Percentiles rank a stretch among this genome's conserved stretches.
phyloP scores from a whole-genome alignment of 2,329 filamentous ascomycete species.

The Arthrobotrys megalospora region DNA sequence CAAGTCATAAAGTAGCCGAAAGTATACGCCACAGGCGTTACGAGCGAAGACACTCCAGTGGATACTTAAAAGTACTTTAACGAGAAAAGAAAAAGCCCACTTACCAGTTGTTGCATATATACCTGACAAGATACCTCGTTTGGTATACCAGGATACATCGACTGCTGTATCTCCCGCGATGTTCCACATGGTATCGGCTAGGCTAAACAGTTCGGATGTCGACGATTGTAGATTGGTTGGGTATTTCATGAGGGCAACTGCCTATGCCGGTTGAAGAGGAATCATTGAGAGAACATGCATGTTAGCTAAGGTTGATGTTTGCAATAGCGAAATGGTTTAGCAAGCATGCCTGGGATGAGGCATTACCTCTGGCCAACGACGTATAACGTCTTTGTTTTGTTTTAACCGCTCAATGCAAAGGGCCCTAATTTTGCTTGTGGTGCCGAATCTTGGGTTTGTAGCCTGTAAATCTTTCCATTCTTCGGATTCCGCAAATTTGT shows the following conservation, averaged over 20 bases:
- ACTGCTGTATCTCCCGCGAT: constrained; percentile 85
- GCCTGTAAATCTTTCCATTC: constrained; percentile 67
- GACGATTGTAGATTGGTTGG: constrained; percentile 82
- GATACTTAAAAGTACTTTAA: constrained; percentile 37
- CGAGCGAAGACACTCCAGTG: constrained; percentile 4
- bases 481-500: constrained; percentile 70
- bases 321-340: constrained; percentile 15
- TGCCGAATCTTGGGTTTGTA: constrained; percentile 68
- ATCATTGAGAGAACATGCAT: constrained; percentile 34
- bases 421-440: constrained; percentile 77
- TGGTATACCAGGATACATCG: constrained; percentile 90
- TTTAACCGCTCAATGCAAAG: constrained; percentile 83
- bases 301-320: constrained; percentile 14
- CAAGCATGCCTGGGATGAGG: constrained; percentile 15
- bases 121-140: constrained; percentile 75
- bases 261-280: constrained; percentile 70
- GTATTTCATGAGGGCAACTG: constrained; percentile 90
- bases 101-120: constrained; percentile 77
- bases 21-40: constrained; percentile 40
- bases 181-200: constrained; percentile 94
- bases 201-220: constrained; percentile 81
- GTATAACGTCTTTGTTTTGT: constrained; percentile 80
- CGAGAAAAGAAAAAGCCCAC: constrained; percentile 23
- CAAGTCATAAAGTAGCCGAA: constrained; percentile 57
- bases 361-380: constrained; percentile 87